These are phyloP conservation scores for Xylaria flabelliformis DNA, from an alignment of 495 filamentous ascomycete species.

Conservation along the genomic window DNA sequence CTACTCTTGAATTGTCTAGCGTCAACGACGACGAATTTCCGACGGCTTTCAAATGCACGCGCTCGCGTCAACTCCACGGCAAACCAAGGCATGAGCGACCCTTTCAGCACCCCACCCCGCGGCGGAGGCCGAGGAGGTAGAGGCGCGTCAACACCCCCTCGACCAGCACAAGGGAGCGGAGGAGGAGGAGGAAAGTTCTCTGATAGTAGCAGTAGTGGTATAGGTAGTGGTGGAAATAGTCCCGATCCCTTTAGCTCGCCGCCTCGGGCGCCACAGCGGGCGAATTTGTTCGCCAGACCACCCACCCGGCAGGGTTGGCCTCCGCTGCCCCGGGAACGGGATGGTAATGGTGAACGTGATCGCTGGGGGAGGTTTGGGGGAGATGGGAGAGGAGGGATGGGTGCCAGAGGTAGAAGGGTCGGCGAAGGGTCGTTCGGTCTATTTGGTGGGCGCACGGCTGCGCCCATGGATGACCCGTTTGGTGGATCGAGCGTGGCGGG, in stretches of 20 bases:
- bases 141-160: not conserved
- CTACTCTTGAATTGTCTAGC: not conserved
- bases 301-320: not conserved
- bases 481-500: not conserved
- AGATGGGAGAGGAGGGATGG: not conserved
- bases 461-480: not conserved
- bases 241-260: conserved; percentile 8
- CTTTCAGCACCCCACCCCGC: not conserved
- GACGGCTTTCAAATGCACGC: not conserved
- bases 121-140: not conserved
- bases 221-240: not conserved
- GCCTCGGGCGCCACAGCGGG: not conserved
- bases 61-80: not conserved
- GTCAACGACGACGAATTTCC: not conserved
- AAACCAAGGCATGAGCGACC: not conserved
- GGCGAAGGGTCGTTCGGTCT: not conserved
- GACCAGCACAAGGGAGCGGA: not conserved
- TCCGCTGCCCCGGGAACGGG: not conserved
- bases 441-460: not conserved
- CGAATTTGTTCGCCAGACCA: not conserved
- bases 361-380: not conserved
- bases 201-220: not conserved
- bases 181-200: not conserved
- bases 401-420: not conserved
- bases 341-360: not conserved